These are phyloP conservation scores for Ogataea saltuana DNA, from an alignment of 805 yeast species.

Conservation along the genomic window DNA sequence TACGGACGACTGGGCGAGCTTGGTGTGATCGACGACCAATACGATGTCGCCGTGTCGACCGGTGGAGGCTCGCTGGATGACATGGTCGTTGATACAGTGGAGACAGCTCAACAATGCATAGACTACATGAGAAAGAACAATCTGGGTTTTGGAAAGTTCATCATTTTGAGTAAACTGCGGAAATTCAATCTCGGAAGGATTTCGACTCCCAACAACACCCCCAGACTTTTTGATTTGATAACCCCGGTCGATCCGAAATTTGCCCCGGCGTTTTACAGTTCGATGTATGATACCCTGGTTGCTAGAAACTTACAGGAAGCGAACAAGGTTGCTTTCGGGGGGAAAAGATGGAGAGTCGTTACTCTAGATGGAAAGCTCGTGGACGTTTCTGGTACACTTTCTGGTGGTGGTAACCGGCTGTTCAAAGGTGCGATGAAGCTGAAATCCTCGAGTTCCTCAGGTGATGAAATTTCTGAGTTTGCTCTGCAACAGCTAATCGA, in stretches of 20 bases:
- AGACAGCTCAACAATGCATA: conserved; percentile 61
- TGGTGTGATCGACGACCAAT: conserved; percentile 85
- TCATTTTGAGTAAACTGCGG: conserved; percentile 73
- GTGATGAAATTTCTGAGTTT: conserved; percentile 47
- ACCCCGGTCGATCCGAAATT: conserved; percentile 65
- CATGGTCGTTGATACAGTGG: conserved; percentile 82
- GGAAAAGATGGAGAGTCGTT: conserved; percentile 81
- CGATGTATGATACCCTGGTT: conserved; percentile 83
- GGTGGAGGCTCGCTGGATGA: conserved; percentile 92
- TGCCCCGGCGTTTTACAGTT: conserved; percentile 86
- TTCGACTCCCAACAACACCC: conserved; percentile 71
- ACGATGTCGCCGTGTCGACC: conserved; percentile 92
- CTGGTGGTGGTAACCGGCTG: conserved; percentile 86
- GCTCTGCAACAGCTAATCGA: conserved; percentile 55
- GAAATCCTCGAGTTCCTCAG: conserved; percentile 34
- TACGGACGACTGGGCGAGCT: conserved; percentile 90
- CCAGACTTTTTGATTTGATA: conserved; percentile 83
- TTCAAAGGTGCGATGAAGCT: conserved; percentile 77
- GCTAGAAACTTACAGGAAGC: conserved; percentile 80
- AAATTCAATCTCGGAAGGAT: conserved; percentile 58
- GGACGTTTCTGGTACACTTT: conserved; percentile 91
- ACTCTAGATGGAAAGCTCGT: conserved; percentile 90
- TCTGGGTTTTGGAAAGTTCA: conserved; percentile 87
- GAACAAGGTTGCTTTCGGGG: conserved; percentile 82
- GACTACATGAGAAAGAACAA: conserved; percentile 79